Percentiles rank a stretch among this genome's conserved stretches.
Conservation (phyloP, 2,329 filamentous ascomycete species). For the Apiospora koreana region DNA sequence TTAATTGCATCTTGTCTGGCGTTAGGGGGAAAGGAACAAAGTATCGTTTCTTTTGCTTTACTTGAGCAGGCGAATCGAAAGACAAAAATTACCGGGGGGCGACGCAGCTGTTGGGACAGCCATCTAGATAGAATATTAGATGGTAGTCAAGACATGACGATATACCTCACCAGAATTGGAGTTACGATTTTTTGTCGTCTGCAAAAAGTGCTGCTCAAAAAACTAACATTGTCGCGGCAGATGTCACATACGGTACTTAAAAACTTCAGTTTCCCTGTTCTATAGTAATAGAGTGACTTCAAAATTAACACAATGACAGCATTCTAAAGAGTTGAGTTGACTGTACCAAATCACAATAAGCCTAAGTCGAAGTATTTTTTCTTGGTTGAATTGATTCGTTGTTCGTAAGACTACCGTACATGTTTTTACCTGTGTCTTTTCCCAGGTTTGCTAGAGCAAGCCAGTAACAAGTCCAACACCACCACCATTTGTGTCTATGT, state of each 20-base stretch:
- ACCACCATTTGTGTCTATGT: not conserved
- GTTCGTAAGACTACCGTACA: not conserved
- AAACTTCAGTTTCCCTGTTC: not conserved
- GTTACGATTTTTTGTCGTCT: not conserved
- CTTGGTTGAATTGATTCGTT: not conserved
- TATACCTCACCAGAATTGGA: conserved; percentile 1
- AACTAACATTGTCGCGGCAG: not conserved
- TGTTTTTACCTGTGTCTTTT: not conserved
- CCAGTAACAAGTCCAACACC: not conserved
- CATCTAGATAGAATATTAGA: conserved; percentile 8
- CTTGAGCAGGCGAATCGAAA: conserved; percentile 11
- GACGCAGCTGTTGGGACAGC: conserved; percentile 5
- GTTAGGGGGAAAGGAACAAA: conserved; percentile 13
- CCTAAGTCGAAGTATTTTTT: not conserved
- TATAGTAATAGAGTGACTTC: no score
- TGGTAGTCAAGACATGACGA: conserved; percentile 2
- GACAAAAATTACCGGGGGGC: conserved; percentile 5
- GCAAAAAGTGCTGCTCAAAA: not conserved
- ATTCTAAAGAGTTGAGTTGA: no score
- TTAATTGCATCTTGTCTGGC: conserved; percentile 14
- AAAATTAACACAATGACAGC: no score
- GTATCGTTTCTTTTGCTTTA: conserved; percentile 10
- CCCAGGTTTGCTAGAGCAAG: not conserved
- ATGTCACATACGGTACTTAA: not conserved
- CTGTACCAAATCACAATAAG: no score